Evolutionary conservation across 2,329 filamentous ascomycete species (phyloP), one percentile per base, ranked within the genome.

Genomic region (Trichoderma simmonsii): DNA sequence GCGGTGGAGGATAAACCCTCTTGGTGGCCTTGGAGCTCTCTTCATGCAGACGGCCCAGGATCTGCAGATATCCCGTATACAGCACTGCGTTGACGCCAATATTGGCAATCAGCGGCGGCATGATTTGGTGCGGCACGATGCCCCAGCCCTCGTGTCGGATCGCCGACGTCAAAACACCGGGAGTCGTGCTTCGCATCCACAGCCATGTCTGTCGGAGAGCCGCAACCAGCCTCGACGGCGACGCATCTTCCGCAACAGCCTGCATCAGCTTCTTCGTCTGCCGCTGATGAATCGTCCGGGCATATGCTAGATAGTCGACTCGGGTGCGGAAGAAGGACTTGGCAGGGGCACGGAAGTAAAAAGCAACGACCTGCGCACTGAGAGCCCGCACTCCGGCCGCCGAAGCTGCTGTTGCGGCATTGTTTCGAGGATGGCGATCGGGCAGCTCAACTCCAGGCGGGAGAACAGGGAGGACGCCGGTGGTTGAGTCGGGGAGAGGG

Each of bases 251-350:
- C 3, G 80, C 80, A 6, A 80, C 80, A 32, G 81, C 82, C 72
- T 79, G 79, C 59, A 80, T 76, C 57, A 85, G 76, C 26, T 79
- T 71, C 65, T 81, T 77, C 1, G 80, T 81, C 72, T 85, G 81
- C 73, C 79, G 80, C 71, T 85, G 81, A 73, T 88, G 86, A 3
- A 89, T 78, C 18, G 80, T 84, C 32, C 88, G 84, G 3, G 87
- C 88, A 73, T 89, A 90, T 2, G 87, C 87, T 21, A 90, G 85
- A 75, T 94, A 97, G 84, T 98, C 95, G 74, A 98, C 94, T 72
- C 95, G 86, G 1, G 93, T 95, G 73, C 93, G 89, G 82, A 98
- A 97, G 80, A 98, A 98, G 18, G 94, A 93, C 82, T 97, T 97
- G 68, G 94, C 92, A 1, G 95, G 95, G 0, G 94, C 93, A 71